Evolutionary conservation across 2,329 filamentous ascomycete species (phyloP), one percentile per base, ranked within the genome.

Genomic region (Fusarium mexicanum): DNA sequence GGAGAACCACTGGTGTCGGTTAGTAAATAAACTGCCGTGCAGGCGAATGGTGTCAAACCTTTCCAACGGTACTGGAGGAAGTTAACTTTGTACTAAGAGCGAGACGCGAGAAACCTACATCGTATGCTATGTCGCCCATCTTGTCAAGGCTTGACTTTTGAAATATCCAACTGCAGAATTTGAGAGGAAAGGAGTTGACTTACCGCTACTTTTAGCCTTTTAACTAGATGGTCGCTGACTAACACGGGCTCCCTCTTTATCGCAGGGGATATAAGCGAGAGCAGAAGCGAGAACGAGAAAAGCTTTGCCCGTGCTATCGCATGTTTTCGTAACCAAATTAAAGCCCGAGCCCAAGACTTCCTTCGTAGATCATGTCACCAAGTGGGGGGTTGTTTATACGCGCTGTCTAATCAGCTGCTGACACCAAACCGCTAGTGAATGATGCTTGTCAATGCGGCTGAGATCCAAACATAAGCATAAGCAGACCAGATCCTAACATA

Each of bases 161-260:
- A 5, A 16, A 4, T 12, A 3, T 12, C 3, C 9, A 29, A 14
- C 4, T 37, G 5, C 7, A n/a, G 17, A 50, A 24, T 3, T 22
- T 38, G 5, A 20, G 29, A 11, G 24, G n/a, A 18, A 44, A n/a
- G 16, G 24, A 20, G 17, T 31, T 13, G 24, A 35, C 50, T 62
- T 62, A 62, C 60, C 60, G 50, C 60, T 11, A 38, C 38, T 62
- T 59, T 41, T 26, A 12, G 58, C n/a, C 26, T 9, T 35, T 35
- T 8, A 35, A 35, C 7, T 8, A 35, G 33, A 35, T 35, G 6
- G 35, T 13, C 22, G 38, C 60, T 57, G 60, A 62, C 60, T 58
- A 62, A 62, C 24, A 58, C 1, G 8, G n/a, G 31, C 10, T 50
- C 31, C 40, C 41, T 24, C 29, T 13, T 22, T 13, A 16, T 59